Conservation (phyloP, 306 rosid genomes). For the Ochetophila trinervis region DNA sequence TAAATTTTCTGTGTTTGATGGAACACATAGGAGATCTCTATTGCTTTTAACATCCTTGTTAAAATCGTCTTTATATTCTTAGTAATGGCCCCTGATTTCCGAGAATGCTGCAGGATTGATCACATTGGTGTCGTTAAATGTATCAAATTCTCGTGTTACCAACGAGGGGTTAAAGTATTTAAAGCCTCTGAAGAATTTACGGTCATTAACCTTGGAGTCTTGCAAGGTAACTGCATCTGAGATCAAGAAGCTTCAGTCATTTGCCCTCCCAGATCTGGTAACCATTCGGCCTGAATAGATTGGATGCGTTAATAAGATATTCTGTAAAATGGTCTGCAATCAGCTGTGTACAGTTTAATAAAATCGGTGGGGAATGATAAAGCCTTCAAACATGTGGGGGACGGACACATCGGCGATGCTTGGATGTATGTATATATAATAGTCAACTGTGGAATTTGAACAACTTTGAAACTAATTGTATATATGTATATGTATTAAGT, state of each 20-base stretch:
- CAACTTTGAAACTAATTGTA: too few species aligned
- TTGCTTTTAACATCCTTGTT: background rate
- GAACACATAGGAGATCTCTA: background rate
- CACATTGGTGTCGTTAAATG: slow-evolving; percentile 57
- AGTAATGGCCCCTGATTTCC: background rate
- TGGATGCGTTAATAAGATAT: background rate
- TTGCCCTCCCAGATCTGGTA: slow-evolving; percentile 58
- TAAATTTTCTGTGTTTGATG: too few species aligned
- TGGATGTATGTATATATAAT: too few species aligned
- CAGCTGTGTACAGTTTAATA: slow-evolving; percentile 31
- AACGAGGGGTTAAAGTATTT: slow-evolving; percentile 51
- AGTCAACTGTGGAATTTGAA: too few species aligned
- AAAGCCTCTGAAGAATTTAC: slow-evolving; percentile 57
- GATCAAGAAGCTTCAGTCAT: slow-evolving; percentile 58
- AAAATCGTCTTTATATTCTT: background rate
- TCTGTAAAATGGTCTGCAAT: slow-evolving; percentile 14
- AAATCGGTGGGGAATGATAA: background rate
- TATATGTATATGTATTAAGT: too few species aligned
- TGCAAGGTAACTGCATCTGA: slow-evolving; percentile 65
- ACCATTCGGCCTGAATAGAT: slow-evolving; percentile 64
- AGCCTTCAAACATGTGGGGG: background rate
- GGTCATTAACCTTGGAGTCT: slow-evolving; percentile 64
- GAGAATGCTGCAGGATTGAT: slow-evolving; percentile 56
- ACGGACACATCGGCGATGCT: background rate
- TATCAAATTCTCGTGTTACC: slow-evolving; percentile 62